Percentiles rank a stretch among this genome's conserved stretches.
Conservation (phyloP, 2,329 filamentous ascomycete species). For the Chaetomium olivaceum region DNA sequence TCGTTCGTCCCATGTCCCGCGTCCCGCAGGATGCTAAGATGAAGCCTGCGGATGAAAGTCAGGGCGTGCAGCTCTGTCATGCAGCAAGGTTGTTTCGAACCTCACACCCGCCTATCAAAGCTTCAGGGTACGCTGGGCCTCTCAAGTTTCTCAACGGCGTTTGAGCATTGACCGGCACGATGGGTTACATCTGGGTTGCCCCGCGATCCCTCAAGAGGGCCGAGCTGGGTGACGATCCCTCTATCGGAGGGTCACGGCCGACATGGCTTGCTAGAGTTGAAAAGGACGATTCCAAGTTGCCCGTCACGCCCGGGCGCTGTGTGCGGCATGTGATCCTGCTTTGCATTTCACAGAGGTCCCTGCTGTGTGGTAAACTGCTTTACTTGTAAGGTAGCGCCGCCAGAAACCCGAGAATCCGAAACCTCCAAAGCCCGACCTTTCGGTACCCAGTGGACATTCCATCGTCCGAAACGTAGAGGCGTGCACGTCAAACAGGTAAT, state of each 20-base stretch:
- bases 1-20: not conserved
- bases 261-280: not conserved
- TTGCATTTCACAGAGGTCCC: not conserved
- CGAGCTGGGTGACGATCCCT: slow-evolving; percentile 1
- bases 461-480: not conserved
- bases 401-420: not conserved
- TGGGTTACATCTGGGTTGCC: slow-evolving; percentile 11
- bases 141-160: not conserved
- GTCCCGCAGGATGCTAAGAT: not conserved
- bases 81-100: slow-evolving; percentile 9
- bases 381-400: not conserved
- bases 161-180: not conserved
- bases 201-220: slow-evolving; percentile 6
- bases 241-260: not conserved
- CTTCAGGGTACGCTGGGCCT: not conserved
- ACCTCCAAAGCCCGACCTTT: not conserved
- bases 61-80: slow-evolving; percentile 15
- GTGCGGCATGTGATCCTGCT: not conserved
- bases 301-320: not conserved
- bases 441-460: not conserved
- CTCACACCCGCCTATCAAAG: not conserved
- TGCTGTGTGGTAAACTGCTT: too few species aligned
- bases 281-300: not conserved
- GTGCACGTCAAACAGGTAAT: not conserved
- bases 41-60: slow-evolving; percentile 10